A percentile compares a stretch with the other conserved stretches of the same genome.
These are phyloP conservation scores for Marsdenia floribunda DNA, from an alignment of 257 asterid species.

Conservation along the genomic window DNA sequence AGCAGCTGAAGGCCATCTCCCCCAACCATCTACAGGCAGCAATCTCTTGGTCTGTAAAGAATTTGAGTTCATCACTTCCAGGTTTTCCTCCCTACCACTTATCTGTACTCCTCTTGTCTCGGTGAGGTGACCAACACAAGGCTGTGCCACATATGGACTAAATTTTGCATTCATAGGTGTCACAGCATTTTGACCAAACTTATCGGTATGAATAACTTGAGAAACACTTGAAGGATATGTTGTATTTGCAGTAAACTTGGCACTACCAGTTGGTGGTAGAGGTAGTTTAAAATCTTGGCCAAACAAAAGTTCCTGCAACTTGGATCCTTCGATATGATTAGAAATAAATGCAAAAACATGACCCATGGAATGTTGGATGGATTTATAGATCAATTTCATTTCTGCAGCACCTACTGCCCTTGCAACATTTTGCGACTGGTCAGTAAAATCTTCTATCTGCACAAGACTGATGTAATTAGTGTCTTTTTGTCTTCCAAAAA, in stretches of 20 bases:
- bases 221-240: neutral
- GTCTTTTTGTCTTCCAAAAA: slow-evolving; percentile 7
- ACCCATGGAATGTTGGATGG: slow-evolving; percentile 46
- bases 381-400: slow-evolving; percentile 56
- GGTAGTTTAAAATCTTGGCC: slow-evolving; percentile 33
- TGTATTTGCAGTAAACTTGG: slow-evolving; percentile 9
- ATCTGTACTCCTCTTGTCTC: neutral
- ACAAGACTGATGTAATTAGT: slow-evolving; percentile 9
- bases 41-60: slow-evolving; percentile 21
- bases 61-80: slow-evolving; percentile 1
- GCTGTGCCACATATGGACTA: slow-evolving; percentile 10
- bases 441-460: slow-evolving; percentile 91
- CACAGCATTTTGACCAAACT: neutral
- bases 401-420: slow-evolving; percentile 73
- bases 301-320: slow-evolving; percentile 53
- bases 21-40: slow-evolving; percentile 30
- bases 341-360: slow-evolving; percentile 43
- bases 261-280: slow-evolving; percentile 19
- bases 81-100: slow-evolving; percentile 4
- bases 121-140: slow-evolving; percentile 9
- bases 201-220: neutral
- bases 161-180: neutral
- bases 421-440: slow-evolving; percentile 76
- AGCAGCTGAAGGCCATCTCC: neutral
- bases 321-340: slow-evolving; percentile 44